These are phyloP conservation scores for Fusarium goolgardi DNA, from an alignment of 2,329 filamentous ascomycete species.

Conservation along the genomic window DNA sequence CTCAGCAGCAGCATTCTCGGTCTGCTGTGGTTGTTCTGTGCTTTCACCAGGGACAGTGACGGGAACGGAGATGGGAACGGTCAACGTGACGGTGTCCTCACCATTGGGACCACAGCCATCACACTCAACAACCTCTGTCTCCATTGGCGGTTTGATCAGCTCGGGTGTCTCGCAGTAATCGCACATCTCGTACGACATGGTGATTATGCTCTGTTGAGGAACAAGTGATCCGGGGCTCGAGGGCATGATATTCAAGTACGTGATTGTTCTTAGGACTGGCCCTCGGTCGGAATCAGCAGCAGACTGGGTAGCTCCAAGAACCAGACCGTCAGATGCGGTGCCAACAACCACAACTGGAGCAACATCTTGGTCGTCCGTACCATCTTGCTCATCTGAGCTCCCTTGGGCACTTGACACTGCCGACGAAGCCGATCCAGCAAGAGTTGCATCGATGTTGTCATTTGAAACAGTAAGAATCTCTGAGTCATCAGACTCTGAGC, in stretches of 20 bases:
- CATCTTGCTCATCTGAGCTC: neutral
- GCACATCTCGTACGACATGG: constrained; percentile 44
- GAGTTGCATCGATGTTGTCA: neutral
- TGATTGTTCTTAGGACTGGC: constrained; percentile 38
- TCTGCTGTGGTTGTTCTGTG: constrained; percentile 1
- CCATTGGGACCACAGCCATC: constrained; percentile 41
- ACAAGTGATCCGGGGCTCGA: constrained; percentile 51
- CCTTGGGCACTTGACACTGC: neutral
- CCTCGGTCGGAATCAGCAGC: constrained; percentile 1
- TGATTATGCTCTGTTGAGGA: constrained; percentile 51
- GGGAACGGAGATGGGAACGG: constrained; percentile 35
- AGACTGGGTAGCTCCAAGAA: constrained; percentile 3
- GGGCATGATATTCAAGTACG: constrained; percentile 45
- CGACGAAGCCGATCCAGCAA: neutral
- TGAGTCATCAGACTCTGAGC: neutral
- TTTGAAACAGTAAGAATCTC: neutral
- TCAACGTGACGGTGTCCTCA: constrained; percentile 41
- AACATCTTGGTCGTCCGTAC: neutral
- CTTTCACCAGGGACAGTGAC: constrained; percentile 1
- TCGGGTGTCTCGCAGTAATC: constrained; percentile 36
- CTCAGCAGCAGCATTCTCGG: constrained; percentile 5
- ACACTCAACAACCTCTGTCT: constrained; percentile 40
- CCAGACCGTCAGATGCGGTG: neutral
- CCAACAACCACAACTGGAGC: neutral
- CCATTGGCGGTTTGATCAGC: constrained; percentile 36